Conservation (phyloP, 768 basidiomycete genomes). For the Leccinum incarnatum region DNA sequence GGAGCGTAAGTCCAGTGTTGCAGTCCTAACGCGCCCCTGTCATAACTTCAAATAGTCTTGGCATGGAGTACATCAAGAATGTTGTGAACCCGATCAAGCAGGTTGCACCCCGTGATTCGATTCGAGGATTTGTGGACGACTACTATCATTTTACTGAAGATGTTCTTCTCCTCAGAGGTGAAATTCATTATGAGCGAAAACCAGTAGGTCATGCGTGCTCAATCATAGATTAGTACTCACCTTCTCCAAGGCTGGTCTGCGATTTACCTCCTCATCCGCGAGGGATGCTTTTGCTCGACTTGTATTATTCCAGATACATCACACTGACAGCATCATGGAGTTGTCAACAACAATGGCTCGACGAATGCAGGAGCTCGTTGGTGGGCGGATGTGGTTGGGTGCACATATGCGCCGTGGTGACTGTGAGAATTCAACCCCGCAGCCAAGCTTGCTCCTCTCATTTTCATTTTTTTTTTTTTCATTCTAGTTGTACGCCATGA, state of each 20-base stretch:
- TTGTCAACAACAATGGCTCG: slow-evolving; percentile 31
- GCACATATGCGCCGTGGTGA: slow-evolving; percentile 46
- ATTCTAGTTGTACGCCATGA: slow-evolving; percentile 28
- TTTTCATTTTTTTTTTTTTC: background rate
- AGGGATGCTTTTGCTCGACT: slow-evolving; percentile 34
- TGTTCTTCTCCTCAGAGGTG: slow-evolving; percentile 40
- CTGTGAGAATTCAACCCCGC: slow-evolving; percentile 26
- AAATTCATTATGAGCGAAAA: slow-evolving; percentile 40
- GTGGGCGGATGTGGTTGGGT: slow-evolving; percentile 40
- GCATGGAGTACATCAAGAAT: slow-evolving; percentile 44
- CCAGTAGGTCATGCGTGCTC: slow-evolving; percentile 27
- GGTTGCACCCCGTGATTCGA: slow-evolving; percentile 33
- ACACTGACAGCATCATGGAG: slow-evolving; percentile 26
- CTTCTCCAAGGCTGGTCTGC: slow-evolving; percentile 29
- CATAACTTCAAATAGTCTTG: slow-evolving; percentile 29
- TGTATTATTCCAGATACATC: slow-evolving; percentile 32
- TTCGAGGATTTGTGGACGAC: slow-evolving; percentile 42
- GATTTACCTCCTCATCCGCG: slow-evolving; percentile 30
- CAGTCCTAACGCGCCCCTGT: background rate
- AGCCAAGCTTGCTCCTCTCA: background rate
- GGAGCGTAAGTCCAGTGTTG: slow-evolving; percentile 34
- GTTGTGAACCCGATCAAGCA: slow-evolving; percentile 39
- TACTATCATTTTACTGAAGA: slow-evolving; percentile 34
- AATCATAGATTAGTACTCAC: slow-evolving; percentile 8
- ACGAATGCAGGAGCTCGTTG: slow-evolving; percentile 31